These are phyloP conservation scores for Kluyveromyces lactis DNA, from an alignment of 805 yeast genomes.

Conservation along the genomic window DNA sequence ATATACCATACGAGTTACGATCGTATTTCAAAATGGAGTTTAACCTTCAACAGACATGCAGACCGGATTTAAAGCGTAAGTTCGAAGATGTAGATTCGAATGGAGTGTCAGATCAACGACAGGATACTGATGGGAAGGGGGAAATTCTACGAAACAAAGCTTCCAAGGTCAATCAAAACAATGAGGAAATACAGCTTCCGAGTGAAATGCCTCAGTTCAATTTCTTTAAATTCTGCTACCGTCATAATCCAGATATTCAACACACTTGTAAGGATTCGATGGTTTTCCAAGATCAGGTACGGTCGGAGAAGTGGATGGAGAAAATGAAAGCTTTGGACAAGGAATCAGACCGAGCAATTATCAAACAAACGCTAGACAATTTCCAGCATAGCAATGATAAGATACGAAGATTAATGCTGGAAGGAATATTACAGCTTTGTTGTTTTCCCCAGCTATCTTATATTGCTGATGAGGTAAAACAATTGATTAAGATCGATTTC, in stretches of 20 bases:
- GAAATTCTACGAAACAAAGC: conserved; percentile 1
- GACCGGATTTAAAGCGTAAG: neutral
- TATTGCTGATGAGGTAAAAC: conserved; percentile 69
- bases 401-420: conserved; percentile 67
- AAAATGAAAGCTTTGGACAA: conserved; percentile 48
- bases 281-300: conserved; percentile 22
- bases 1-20: too few species aligned
- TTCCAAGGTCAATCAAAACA: neutral
- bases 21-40: conserved; percentile 1
- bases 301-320: conserved; percentile 24
- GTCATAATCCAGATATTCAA: conserved; percentile 85
- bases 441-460: conserved; percentile 93
- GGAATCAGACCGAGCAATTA: conserved; percentile 69
- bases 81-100: neutral
- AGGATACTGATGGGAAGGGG: neutral
- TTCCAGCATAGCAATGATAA: conserved; percentile 64
- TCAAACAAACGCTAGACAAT: conserved; percentile 77
- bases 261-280: conserved; percentile 31
- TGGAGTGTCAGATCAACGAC: neutral
- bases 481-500: conserved; percentile 81
- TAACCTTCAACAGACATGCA: conserved; percentile 3
- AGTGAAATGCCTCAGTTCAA: conserved; percentile 34
- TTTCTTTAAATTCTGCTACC: conserved; percentile 70
- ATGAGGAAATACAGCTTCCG: neutral
- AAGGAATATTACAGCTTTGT: conserved; percentile 80